phyloP scores from a whole-genome alignment of 768 basidiomycete species.

The Gymnopilus dilepis region DNA sequence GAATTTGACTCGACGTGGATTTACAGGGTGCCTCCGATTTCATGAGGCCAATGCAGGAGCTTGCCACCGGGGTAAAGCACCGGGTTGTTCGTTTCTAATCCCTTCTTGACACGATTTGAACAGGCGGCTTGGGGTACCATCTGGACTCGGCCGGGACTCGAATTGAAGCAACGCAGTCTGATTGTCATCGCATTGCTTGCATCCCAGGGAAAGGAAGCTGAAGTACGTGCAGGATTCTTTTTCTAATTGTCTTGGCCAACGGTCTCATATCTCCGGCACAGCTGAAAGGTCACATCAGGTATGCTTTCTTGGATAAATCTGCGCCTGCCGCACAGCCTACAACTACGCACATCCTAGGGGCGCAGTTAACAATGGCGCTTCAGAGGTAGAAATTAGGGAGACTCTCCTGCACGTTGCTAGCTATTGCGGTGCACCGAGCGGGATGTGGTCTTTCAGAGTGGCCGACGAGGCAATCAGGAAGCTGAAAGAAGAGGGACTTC shows the following conservation, averaged over 20 bases:
- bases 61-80: slow-evolving; percentile 42
- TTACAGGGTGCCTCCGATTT: slow-evolving; percentile 45
- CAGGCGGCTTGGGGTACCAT: slow-evolving; percentile 53
- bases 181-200: slow-evolving; percentile 49
- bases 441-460: slow-evolving; percentile 46
- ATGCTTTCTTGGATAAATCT: neutral
- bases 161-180: slow-evolving; percentile 51
- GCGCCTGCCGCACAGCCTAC: neutral
- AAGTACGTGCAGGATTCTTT: slow-evolving; percentile 35
- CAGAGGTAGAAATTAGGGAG: slow-evolving; percentile 49
- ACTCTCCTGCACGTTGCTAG: slow-evolving; percentile 47
- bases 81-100: too few relatives aligned
- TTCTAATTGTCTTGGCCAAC: neutral
- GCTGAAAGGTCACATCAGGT: slow-evolving; percentile 45
- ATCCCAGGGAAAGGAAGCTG: slow-evolving; percentile 47
- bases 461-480: slow-evolving; percentile 44
- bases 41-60: slow-evolving; percentile 53
- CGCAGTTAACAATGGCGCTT: slow-evolving; percentile 49
- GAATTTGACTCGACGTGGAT: neutral
- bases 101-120: neutral
- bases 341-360: slow-evolving; percentile 33
- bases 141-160: slow-evolving; percentile 51
- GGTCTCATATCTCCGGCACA: slow-evolving; percentile 13
- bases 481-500: slow-evolving; percentile 41
- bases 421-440: slow-evolving; percentile 49